These are phyloP conservation scores for Epichloe aotearoae DNA, from an alignment of 2,329 filamentous ascomycete species.

Conservation along the genomic window DNA sequence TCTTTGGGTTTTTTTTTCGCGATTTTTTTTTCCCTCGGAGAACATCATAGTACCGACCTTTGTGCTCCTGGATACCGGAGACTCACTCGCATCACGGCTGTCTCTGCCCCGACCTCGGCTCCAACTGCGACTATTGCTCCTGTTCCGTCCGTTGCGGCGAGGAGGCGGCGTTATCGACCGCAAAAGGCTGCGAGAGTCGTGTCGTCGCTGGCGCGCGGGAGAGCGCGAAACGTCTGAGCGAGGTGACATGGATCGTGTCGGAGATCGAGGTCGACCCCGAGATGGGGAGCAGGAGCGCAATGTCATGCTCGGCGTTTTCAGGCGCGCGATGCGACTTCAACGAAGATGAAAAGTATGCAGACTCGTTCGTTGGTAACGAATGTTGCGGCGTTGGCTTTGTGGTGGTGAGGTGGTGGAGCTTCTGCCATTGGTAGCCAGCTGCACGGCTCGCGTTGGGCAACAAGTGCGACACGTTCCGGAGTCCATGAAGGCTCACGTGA, in stretches of 20 bases:
- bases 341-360: background rate
- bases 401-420: background rate
- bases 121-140: constrained; percentile 17
- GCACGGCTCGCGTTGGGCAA: background rate
- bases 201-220: constrained; percentile 16
- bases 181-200: constrained; percentile 21
- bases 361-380: background rate
- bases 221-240: constrained; percentile 23
- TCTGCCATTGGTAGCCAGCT: background rate
- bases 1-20: background rate
- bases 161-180: constrained; percentile 18
- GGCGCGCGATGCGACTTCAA: background rate
- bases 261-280: constrained; percentile 20
- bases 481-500: background rate
- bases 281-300: constrained; percentile 18
- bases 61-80: constrained; percentile 32
- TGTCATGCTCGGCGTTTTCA: constrained; percentile 11
- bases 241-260: constrained; percentile 22
- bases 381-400: background rate
- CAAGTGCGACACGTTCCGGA: background rate
- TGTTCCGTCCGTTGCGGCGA: constrained; percentile 21
- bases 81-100: constrained; percentile 24
- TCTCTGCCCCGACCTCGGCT: constrained; percentile 22
- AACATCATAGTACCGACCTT: constrained; percentile 28
- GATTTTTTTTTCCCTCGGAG: background rate